phyloP scores from a whole-genome alignment of 495 filamentous ascomycete species.

The Penicillium argentinense region DNA sequence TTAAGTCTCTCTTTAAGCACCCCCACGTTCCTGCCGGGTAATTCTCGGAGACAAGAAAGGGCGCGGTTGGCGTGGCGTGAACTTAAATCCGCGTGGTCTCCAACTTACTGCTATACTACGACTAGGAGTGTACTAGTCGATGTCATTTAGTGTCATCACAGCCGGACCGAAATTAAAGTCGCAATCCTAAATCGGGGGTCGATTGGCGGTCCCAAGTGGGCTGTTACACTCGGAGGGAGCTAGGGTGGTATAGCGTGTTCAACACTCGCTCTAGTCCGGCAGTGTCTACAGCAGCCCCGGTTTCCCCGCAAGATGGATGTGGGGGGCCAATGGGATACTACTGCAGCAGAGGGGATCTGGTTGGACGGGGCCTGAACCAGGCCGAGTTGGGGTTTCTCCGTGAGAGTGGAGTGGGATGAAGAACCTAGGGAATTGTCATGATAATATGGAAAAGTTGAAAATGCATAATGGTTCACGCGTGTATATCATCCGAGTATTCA shows the following conservation, averaged over 20 bases:
- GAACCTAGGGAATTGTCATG: too few species aligned
- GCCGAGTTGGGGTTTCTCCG: background rate
- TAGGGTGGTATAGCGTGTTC: background rate
- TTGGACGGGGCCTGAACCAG: background rate
- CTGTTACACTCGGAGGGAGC: background rate
- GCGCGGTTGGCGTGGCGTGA: too few species aligned
- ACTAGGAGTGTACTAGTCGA: conserved; percentile 1
- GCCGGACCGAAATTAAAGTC: too few species aligned
- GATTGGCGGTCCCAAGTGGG: background rate
- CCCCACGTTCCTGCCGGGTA: background rate
- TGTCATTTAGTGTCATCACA: too few species aligned
- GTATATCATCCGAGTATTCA: conserved; percentile 16
- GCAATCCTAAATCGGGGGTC: background rate
- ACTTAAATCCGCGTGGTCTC: too few species aligned
- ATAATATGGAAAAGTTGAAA: too few species aligned
- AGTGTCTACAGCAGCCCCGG: background rate
- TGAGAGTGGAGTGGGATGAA: background rate
- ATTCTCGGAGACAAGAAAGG: background rate
- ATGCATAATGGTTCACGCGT: too few species aligned
- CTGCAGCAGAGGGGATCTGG: background rate
- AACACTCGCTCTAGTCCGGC: background rate
- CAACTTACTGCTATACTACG: too few species aligned
- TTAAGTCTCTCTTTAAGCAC: too few species aligned
- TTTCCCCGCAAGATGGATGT: background rate
- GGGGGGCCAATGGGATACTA: background rate